These are phyloP conservation scores for Metschnikowia gelsemii DNA, from an alignment of 805 yeast genomes.

Conservation along the genomic window DNA sequence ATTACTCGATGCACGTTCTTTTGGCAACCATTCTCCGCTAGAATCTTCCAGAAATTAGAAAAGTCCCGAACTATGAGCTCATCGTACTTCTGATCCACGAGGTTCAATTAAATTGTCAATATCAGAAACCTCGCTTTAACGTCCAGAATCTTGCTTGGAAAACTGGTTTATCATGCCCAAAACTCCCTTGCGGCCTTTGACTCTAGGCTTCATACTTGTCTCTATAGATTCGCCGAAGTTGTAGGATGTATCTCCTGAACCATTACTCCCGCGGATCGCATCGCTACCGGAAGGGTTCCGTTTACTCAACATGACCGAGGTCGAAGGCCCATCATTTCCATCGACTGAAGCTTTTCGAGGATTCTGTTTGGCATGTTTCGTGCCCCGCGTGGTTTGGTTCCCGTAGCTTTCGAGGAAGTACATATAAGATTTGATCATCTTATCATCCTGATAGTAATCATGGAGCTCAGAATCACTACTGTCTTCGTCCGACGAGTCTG, in stretches of 20 bases:
- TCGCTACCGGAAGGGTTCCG: not conserved
- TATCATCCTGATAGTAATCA: constrained; percentile 62
- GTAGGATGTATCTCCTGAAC: constrained; percentile 29
- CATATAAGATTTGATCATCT: constrained; percentile 89
- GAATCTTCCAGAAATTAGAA: too few species aligned
- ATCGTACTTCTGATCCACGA: too few species aligned
- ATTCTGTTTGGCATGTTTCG: not conserved
- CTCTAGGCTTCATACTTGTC: constrained; percentile 31
- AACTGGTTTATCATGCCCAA: constrained; percentile 79
- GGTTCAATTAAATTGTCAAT: too few species aligned
- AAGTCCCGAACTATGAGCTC: too few species aligned
- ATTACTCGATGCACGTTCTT: too few species aligned
- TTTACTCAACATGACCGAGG: constrained; percentile 1
- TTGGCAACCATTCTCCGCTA: too few species aligned
- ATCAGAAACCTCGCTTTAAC: too few species aligned
- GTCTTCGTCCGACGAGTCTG: constrained; percentile 22
- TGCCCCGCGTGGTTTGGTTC: constrained; percentile 16
- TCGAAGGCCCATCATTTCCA: constrained; percentile 5
- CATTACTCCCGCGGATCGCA: constrained; percentile 1
- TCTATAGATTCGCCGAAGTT: constrained; percentile 29
- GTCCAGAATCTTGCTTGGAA: constrained; percentile 51
- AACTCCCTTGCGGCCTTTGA: constrained; percentile 52
- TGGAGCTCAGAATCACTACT: constrained; percentile 27
- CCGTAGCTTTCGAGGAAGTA: constrained; percentile 86
- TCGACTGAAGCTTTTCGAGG: not conserved